Percentiles rank a stretch among this genome's conserved stretches.
These are phyloP conservation scores for Paraconiothyrium brasiliense DNA, from an alignment of 2,329 filamentous ascomycete species.

Conservation along the genomic window DNA sequence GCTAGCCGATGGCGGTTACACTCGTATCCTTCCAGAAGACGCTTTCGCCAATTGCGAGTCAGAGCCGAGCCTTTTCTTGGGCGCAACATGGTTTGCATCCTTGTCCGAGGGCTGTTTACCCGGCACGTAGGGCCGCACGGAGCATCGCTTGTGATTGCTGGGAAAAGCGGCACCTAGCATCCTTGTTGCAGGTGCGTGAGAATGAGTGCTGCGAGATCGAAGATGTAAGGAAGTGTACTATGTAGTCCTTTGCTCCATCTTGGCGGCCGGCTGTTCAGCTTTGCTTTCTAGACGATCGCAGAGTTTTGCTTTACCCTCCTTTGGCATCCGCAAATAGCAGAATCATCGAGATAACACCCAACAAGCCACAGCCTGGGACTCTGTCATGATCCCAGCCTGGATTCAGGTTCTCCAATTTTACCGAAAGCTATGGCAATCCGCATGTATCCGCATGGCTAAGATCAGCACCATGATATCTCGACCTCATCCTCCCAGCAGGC, in stretches of 20 bases:
- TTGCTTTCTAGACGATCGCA: neutral
- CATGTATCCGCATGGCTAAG: neutral
- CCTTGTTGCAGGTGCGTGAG: neutral
- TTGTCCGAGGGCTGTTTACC: constrained; percentile 36
- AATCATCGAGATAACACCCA: neutral
- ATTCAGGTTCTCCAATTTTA: constrained; percentile 2
- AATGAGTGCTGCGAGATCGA: neutral
- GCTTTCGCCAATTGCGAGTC: constrained; percentile 32
- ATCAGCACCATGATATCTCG: neutral
- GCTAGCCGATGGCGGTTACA: constrained; percentile 32
- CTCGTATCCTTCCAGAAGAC: constrained; percentile 11
- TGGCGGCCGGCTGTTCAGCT: constrained; percentile 4
- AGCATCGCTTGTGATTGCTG: constrained; percentile 31
- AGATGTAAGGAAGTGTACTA: constrained; percentile 13
- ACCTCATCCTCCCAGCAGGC: neutral
- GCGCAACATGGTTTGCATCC: constrained; percentile 22
- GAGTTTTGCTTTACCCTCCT: neutral
- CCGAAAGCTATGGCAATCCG: neutral
- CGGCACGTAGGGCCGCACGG: constrained; percentile 42
- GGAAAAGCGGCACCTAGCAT: constrained; percentile 2
- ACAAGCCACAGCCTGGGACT: neutral
- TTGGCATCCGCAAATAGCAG: neutral
- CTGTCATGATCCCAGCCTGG: neutral
- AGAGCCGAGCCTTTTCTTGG: constrained; percentile 12
- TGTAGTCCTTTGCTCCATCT: constrained; percentile 13